phyloP scores from a whole-genome alignment of 2,329 filamentous ascomycete species.

The Calonectria montana region DNA sequence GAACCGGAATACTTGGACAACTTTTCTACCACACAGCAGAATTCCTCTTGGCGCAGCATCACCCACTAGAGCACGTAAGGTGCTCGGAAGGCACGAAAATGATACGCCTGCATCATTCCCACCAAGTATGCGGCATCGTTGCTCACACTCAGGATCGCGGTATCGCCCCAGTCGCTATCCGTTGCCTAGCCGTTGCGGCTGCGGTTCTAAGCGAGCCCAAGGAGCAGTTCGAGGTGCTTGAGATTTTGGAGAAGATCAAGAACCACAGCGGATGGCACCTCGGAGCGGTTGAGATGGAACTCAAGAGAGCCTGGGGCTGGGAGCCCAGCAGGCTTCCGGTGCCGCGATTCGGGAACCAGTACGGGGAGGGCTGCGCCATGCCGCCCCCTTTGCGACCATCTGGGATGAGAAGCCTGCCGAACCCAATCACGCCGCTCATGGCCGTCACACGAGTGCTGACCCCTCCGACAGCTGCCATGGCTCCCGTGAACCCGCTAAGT shows the following conservation, averaged over 20 bases:
- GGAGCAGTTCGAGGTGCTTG: slow-evolving; percentile 85
- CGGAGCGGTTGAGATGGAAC: slow-evolving; percentile 75
- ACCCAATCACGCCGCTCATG: slow-evolving; percentile 18
- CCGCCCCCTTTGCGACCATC: slow-evolving; percentile 6
- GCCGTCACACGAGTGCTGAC: slow-evolving; percentile 32
- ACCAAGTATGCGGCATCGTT: slow-evolving; percentile 89
- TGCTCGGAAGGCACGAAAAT: slow-evolving; percentile 74
- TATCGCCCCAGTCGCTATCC: slow-evolving; percentile 81
- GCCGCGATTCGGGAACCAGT: not conserved
- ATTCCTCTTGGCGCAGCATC: slow-evolving; percentile 81
- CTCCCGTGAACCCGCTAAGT: slow-evolving; percentile 75
- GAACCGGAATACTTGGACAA: slow-evolving; percentile 82
- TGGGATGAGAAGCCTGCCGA: not conserved
- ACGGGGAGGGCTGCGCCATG: not conserved
- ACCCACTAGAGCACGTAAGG: slow-evolving; percentile 74
- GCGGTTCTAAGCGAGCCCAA: slow-evolving; percentile 74
- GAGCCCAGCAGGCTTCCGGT: slow-evolving; percentile 28
- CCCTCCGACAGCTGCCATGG: slow-evolving; percentile 46
- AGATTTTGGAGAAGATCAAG: slow-evolving; percentile 80
- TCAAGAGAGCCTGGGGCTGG: slow-evolving; percentile 85
- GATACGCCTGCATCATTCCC: slow-evolving; percentile 79
- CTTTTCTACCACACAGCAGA: slow-evolving; percentile 92
- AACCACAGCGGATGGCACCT: slow-evolving; percentile 84
- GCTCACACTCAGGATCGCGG: slow-evolving; percentile 86
- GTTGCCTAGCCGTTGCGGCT: slow-evolving; percentile 81